Evolutionary conservation across 768 basidiomycete species (phyloP), one percentile per base, ranked within the genome.

Genomic region (Auricularia sp.): DNA sequence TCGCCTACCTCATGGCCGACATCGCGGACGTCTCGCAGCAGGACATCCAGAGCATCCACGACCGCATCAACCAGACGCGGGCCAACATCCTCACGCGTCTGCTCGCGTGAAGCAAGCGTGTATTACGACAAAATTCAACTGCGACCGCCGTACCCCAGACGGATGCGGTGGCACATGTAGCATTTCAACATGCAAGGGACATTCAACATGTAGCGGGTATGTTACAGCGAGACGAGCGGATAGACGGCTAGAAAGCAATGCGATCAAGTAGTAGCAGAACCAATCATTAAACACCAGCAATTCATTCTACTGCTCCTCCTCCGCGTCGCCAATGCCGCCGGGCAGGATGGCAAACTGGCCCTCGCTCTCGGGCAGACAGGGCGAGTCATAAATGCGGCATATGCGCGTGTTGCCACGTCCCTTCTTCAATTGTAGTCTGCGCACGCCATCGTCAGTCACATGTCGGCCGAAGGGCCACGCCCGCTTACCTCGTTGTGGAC

Each of bases 311-410:
- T 51, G 75, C 70, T 94, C 91, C 71, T 96, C 95, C 70, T 95
- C 93, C 1, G 95, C 94, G 72, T 98, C 96, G 4, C 91, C 92
- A 66, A 98, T 94, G 66, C 96, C 96, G 70, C 90, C 86, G 7
- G 85, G 77, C 63, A 93, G 87, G 75, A 98, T 98, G 39, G 94
- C 92, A 74, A 98, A 99, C 64, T 90, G 89, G 2, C 89, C 94
- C 73, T 98, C 96, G 69, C 91, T 92, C 75, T 99, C 97, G 10
- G 97, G 96, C 42, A 99, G 78, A 77, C 94, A 98, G 0, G 97
- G 97, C 3, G 94, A 96, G 79, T 99, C 97, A 70, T 97, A 96
- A 69, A 99, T 95, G 76, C 94, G 96, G 78, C 94, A 97, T 24
- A 92, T 86, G 64, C 97, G 90, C 61, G 91, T 94, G 67, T 90